Base-by-base conservation (phyloP, 768 basidiomycete genomes). In the Boletus reticulatus region DNA sequence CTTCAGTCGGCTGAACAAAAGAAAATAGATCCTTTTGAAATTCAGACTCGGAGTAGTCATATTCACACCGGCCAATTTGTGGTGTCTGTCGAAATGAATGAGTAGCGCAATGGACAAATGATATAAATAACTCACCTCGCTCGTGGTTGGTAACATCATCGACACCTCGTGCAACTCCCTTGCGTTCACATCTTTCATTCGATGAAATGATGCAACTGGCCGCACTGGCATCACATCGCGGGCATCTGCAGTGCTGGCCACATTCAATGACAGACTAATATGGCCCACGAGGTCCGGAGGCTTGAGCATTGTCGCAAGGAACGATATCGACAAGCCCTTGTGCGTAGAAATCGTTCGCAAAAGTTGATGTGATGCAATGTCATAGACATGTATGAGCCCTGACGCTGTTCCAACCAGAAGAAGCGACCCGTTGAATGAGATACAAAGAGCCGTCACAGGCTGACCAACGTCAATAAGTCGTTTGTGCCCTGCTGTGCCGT, bases 221-320 rank as follows among this genome's bases (percentile, higher is more conserved):
- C 80, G 83, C 19, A 87, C 78, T 16, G 89, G 86, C 49, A 89
- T 80, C 37, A 76, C 71, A 47, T 90, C 87, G 56, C 80, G 81
- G 4, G 74, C 72, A 4, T 70, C 66, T 41, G 73, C 69, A 62
- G 75, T 54, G 51, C 57, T 63, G 16, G 74, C 45, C 69, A 72
- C 46, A 67, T 70, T 62, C 63, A 78, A 45, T 68, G 77, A 71
- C 39, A 93, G 76, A 56, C 77, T 85, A 55, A 89, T 75, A 65
- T 94, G 92, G 1, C 92, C 91, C 53, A 92, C 78, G 42, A 98
- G 80, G 69, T 98, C 95, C 17, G 84, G 80, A 3, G 96, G 97
- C 61, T 89, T 89, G 47, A 95, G 78, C 73, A 98, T 79, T 4
- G 91, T 89, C 43, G 80, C 73, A 7, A 99, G 71, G 70, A 85